Conservation (phyloP, 1,284 basidiomycete species). For the Stygiomarasmius scandens region DNA sequence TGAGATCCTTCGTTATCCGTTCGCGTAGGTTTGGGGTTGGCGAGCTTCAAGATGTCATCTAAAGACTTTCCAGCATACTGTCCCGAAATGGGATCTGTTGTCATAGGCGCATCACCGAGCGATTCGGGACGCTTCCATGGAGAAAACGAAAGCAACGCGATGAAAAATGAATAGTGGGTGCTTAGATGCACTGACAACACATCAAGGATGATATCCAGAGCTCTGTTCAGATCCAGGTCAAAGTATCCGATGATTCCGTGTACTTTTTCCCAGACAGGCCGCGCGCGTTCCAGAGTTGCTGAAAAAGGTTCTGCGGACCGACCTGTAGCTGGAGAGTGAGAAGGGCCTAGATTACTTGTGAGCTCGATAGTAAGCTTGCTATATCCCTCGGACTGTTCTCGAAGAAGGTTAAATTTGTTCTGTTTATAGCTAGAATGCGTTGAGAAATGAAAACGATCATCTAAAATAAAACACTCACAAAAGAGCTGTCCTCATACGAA, state of each 20-base stretch:
- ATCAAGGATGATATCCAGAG: constrained; percentile 92
- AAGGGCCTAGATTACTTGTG: constrained; percentile 75
- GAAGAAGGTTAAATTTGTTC: constrained; percentile 96
- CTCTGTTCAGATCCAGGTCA: constrained; percentile 93
- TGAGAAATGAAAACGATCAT: constrained; percentile 5
- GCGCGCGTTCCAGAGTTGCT: constrained; percentile 65
- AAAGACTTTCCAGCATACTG: constrained; percentile 61
- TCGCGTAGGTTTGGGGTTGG: constrained; percentile 39
- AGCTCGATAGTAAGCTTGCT: constrained; percentile 89
- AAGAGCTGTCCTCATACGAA: constrained; percentile 74
- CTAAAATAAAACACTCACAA: constrained; percentile 57
- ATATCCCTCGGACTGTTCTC: constrained; percentile 97
- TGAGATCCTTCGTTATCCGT: constrained; percentile 42
- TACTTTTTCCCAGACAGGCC: constrained; percentile 83
- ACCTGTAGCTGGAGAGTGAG: constrained; percentile 65
- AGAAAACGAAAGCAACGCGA: constrained; percentile 82
- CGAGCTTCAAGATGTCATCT: constrained; percentile 64
- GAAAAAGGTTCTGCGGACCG: constrained; percentile 60
- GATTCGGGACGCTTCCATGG: constrained; percentile 69
- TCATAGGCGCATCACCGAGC: constrained; percentile 36
- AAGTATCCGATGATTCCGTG: constrained; percentile 94
- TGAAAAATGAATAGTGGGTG: constrained; percentile 90
- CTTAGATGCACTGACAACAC: constrained; percentile 83
- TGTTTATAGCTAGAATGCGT: constrained; percentile 82
- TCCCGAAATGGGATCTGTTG: constrained; percentile 39